Evolutionary conservation across 2,329 filamentous ascomycete genomes (phyloP), one percentile per base, ranked within the genome.

Genomic region (Venturia carpophila): DNA sequence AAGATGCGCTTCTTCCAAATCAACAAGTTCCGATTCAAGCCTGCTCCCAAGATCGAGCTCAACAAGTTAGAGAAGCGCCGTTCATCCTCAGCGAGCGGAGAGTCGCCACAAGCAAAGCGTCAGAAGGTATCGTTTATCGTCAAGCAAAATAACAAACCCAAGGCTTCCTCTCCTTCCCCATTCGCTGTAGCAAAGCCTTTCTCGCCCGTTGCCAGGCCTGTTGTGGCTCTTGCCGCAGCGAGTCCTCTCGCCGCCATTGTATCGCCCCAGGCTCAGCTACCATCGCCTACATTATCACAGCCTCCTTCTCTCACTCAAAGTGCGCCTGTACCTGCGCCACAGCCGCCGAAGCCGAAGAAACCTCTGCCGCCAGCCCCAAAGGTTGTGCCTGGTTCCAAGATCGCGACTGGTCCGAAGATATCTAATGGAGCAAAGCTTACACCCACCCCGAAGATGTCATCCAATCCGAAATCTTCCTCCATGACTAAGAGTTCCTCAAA

Each of bases 1-100:
- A 73, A 71, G 64, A 58, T 77, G n/a, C 68, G 66, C 1, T 76
- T 77, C 68, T 69, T 62, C 45, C 24, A 52, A 21, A 67, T 47
- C 45, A 37, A 60, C 47, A 55, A 55, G 39, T 52, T 67, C 65
- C 56, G 66, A 21, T 65, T 62, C 34, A 67, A 52, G 52, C 61
- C 62, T 13, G 42, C 55, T 27, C 37, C 41, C 56, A 58, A 52
- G 10, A 47, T 52, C n/a, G 47, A 58, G 6, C 17, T 64, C 34
- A 60, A 64, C 30, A 47, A 37, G 47, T 49, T 27, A 64, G 63
- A 56, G 47, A 58, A 64, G 43, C 63, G 52, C 27, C 52, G 52
- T 10, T 58, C 52, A 19, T 58, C 52, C 52, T 19, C 17, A n/a
- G 17, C 39, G 37, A 47, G 39, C 37, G 43, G 43, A 19, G 60